phyloP scores from a whole-genome alignment of 2,329 filamentous ascomycete species.

The Venturia pyrina region DNA sequence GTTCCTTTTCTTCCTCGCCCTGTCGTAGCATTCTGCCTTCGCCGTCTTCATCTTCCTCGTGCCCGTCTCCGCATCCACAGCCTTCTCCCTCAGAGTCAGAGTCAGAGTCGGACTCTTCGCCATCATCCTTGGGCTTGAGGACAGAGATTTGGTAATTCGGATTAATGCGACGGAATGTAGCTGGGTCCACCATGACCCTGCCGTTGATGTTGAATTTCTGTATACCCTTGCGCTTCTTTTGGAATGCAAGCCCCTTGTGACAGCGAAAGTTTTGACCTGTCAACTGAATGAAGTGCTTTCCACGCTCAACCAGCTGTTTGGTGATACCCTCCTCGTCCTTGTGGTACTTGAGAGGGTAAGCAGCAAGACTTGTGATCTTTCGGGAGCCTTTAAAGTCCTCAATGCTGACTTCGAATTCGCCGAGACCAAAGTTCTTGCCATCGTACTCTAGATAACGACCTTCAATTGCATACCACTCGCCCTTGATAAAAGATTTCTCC shows the following conservation, averaged over 20 bases:
- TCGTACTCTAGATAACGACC: conserved; percentile 79
- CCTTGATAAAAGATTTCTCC: conserved; percentile 57
- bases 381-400: conserved; percentile 67
- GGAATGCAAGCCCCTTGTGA: conserved; percentile 76
- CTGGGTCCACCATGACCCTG: conserved; percentile 78
- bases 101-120: conserved; percentile 36
- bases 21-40: conserved; percentile 30
- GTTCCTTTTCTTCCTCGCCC: conserved; percentile 20
- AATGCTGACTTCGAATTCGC: conserved; percentile 59
- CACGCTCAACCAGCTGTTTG: conserved; percentile 62
- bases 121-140: conserved; percentile 60
- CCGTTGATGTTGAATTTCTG: conserved; percentile 79
- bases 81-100: conserved; percentile 31
- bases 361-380: conserved; percentile 69
- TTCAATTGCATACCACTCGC: conserved; percentile 67
- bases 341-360: conserved; percentile 74
- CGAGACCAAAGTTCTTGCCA: conserved; percentile 74
- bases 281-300: conserved; percentile 74
- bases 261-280: conserved; percentile 73
- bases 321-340: conserved; percentile 57
- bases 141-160: conserved; percentile 73
- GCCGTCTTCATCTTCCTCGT: conserved; percentile 43
- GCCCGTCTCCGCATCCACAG: conserved; percentile 29
- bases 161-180: conserved; percentile 72
- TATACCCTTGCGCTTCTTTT: conserved; percentile 66